phyloP scores from a whole-genome alignment of 257 asterid genomes.

The Jacaranda copaia region DNA sequence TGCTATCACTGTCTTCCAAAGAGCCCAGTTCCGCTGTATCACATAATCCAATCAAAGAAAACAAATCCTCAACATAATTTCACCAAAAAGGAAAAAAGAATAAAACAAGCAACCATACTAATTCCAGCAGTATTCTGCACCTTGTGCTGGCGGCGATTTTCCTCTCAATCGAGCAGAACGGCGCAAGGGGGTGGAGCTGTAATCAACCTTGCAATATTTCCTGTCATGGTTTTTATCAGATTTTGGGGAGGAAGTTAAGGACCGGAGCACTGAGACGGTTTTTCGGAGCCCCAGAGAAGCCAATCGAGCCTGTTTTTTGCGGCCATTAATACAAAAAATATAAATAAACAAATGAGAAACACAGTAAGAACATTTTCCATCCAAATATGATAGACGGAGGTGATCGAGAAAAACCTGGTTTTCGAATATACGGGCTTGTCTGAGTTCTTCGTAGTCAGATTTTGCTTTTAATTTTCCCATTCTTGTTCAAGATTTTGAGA shows the following conservation, averaged over 20 bases:
- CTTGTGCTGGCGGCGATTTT: slow-evolving; percentile 43
- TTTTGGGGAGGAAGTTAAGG: slow-evolving; percentile 53
- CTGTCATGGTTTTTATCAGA: slow-evolving; percentile 43
- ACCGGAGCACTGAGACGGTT: slow-evolving; percentile 61
- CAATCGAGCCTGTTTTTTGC: slow-evolving; percentile 59
- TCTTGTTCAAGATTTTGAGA: not conserved
- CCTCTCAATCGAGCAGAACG: slow-evolving; percentile 68
- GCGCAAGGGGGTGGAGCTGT: slow-evolving; percentile 60
- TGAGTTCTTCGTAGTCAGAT: slow-evolving; percentile 64
- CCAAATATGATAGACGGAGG: not conserved
- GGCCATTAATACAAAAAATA: not conserved
- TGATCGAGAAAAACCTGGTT: slow-evolving; percentile 53
- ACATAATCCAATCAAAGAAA: not conserved
- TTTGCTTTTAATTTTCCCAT: slow-evolving; percentile 67
- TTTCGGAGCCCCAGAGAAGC: slow-evolving; percentile 67
- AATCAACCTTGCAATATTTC: slow-evolving; percentile 50
- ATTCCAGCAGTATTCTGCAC: slow-evolving; percentile 21
- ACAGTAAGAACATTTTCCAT: not conserved
- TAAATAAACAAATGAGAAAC: slow-evolving; percentile 1
- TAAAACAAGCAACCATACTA: not conserved
- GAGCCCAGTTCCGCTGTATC: slow-evolving; percentile 41
- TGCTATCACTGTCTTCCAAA: slow-evolving; percentile 37
- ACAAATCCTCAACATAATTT: not conserved
- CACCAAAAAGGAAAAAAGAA: not conserved
- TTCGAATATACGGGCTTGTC: slow-evolving; percentile 67